Percentiles rank a stretch among this genome's conserved stretches.
Evolutionary conservation across 306 rosid species (phyloP).

Genomic region (Dicorynia guianensis): DNA sequence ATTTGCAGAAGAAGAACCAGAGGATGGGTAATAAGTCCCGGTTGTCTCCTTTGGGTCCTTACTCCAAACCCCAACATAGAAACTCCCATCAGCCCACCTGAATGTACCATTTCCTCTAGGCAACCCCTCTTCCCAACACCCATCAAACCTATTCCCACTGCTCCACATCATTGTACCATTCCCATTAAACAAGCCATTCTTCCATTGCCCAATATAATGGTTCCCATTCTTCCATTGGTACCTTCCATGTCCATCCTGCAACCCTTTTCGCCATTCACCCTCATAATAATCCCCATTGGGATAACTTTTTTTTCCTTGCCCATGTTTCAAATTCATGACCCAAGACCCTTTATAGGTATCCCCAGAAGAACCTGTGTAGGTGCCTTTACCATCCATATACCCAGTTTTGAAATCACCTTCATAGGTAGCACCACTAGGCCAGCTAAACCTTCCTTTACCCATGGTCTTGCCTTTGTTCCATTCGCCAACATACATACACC

Average conservation of each 20-base stretch:
- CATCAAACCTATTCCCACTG: constrained; percentile 81
- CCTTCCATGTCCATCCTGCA: constrained; percentile 81
- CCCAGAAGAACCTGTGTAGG: constrained; percentile 72
- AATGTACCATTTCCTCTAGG: constrained; percentile 91
- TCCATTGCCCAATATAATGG: constrained; percentile 82
- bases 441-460: constrained; percentile 86
- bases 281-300: constrained; percentile 87
- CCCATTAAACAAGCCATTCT: constrained; percentile 69
- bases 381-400: constrained; percentile 85
- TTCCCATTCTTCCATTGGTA: constrained; percentile 89
- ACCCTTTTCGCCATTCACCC: constrained; percentile 90
- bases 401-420: constrained; percentile 83
- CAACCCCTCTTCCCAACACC: constrained; percentile 80
- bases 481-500: constrained; percentile 90
- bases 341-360: constrained; percentile 81
- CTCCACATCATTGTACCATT: constrained; percentile 76
- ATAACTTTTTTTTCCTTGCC: constrained; percentile 69
- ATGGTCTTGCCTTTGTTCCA: constrained; percentile 70
- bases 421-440: constrained; percentile 95
- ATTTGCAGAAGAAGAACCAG: constrained; percentile 41
- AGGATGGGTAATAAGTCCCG: constrained; percentile 65
- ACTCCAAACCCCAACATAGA: constrained; percentile 83
- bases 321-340: constrained; percentile 83
- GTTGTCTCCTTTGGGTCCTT: constrained; percentile 60
- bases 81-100: constrained; percentile 71